Evolutionary conservation across 2,329 filamentous ascomycete genomes (phyloP), one percentile per base, ranked within the genome.

Genomic region (Cercospora janseana): DNA sequence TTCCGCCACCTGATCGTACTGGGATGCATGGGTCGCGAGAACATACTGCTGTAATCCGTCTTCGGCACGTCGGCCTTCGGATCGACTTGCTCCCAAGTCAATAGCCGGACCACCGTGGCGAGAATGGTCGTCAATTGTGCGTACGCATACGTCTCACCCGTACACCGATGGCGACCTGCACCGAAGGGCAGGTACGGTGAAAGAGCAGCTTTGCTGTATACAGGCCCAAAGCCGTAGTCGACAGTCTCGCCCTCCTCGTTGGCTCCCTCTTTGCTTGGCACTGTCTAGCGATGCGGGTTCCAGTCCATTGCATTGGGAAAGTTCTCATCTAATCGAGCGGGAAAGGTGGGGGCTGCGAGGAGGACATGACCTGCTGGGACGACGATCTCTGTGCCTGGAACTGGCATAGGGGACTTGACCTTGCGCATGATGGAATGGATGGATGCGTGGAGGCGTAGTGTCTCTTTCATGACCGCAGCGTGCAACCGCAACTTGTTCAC

Each of bases 61-160:
- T 70, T 85, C 40, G 86, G 79, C 34, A 93, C 78, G 20, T 78
- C 79, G 64, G 81, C 74, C 66, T 79, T 80, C n/a, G 87, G 86
- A 60, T 87, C 82, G 2, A 83, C 69, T 62, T 89, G 93, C 65
- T 79, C 77, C 69, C 95, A 81, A 74, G 88, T 92, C 75, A 95
- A 87, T 46, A 82, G 68, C 44, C 89, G 79, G 28, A 95, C 87
- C 60, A 91, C 74, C 52, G 83, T 83, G 46, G 84, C 88, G n/a
- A 85, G 75, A 59, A 96, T 94, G 37, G 88, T 90, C 67, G 91
- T 86, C 56, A 97, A 77, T 73, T 96, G 92, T 51, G 93, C 79
- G 68, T 93, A 94, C 61, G 92, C 92, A 69, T 96, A 97, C 66
- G 95, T 89, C 77, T 97, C 92, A 59, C 92, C 92, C 65, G 96